Evolutionary conservation across 2,329 filamentous ascomycete species (phyloP), one percentile per base, ranked within the genome.

Genomic region (Talaromyces amestolkiae): DNA sequence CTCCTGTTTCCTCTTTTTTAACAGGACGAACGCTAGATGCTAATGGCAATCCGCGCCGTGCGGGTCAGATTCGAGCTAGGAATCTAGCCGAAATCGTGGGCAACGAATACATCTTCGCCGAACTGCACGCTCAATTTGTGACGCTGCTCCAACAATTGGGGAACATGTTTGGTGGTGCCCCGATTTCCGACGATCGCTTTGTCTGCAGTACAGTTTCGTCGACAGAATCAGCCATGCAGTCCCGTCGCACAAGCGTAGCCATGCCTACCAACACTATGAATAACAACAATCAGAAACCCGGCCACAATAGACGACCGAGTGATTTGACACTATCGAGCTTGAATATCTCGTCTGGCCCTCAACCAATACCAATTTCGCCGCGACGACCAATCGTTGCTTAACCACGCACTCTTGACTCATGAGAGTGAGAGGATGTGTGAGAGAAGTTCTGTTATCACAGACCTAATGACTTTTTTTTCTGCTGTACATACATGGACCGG

Each of bases 11-110:
- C 1, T 86, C 84, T 1, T 87, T 87, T 72, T 76, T 87, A 22
- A 84, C 84, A 1, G 84, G 84, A 39, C 84, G 85, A 58, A 80
- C 79, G 41, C 75, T 85, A 27, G 85, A 87, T 67, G 84, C 84
- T 2, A 83, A 85, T 69, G 84, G 85, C 7, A 83, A 83, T 65
- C 80, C 82, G 45, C 80, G 84, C 54, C 77, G 83, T 9, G 79
- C 79, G 5, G 83, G 83, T 58, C 83, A 84, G 64, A 82, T 84
- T 70, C 81, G 82, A 58, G 83, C 84, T 24, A 82, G 85, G 67
- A 84, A 83, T 63, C 75, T 87, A n/a, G 81, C 82, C 15, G 85
- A 87, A 71, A 86, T 87, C 59, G 83, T 86, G 6, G 85, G 85
- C 43, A 83, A 85, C 64, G 84, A 85, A 65, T 81, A 83, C 73